Percentiles rank a stretch among this genome's conserved stretches.
phyloP scores from a whole-genome alignment of 1,284 basidiomycete genomes.

The Melampsora abietis-canadensis region DNA sequence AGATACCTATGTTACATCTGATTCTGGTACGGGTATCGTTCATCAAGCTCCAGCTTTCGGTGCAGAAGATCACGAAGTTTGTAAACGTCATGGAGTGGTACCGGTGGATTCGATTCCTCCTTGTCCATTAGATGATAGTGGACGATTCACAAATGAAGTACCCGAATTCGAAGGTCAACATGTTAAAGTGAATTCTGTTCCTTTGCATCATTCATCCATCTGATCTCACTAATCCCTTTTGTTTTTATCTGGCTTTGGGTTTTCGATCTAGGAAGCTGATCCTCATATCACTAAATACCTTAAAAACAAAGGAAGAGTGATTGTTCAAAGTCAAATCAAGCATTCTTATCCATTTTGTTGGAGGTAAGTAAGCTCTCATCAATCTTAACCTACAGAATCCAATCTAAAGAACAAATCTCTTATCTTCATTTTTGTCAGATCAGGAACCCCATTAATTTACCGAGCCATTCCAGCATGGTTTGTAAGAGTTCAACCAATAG shows the following conservation, averaged over 20 bases:
- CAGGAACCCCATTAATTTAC: constrained; percentile 91
- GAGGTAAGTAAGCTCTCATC: constrained; percentile 61
- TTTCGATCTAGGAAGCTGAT: constrained; percentile 70
- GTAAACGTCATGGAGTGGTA: constrained; percentile 77
- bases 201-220: constrained; percentile 9
- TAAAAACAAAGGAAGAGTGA: constrained; percentile 80
- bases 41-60: constrained; percentile 98
- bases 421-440: constrained; percentile 59
- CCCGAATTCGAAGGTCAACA: constrained; percentile 84
- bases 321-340: constrained; percentile 79
- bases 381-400: background rate
- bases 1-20: constrained; percentile 89
- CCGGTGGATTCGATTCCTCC: constrained; percentile 86
- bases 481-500: constrained; percentile 78
- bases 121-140: constrained; percentile 87
- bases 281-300: constrained; percentile 88
- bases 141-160: constrained; percentile 82
- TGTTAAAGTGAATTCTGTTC: constrained; percentile 68
- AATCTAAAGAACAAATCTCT: background rate
- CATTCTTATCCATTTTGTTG: constrained; percentile 98
- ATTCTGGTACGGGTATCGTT: constrained; percentile 95
- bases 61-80: constrained; percentile 96
- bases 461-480: constrained; percentile 97
- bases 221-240: background rate
- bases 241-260: constrained; percentile 12